Evolutionary conservation across 1,284 basidiomycete species (phyloP).

Genomic region (Boletus mariae): DNA sequence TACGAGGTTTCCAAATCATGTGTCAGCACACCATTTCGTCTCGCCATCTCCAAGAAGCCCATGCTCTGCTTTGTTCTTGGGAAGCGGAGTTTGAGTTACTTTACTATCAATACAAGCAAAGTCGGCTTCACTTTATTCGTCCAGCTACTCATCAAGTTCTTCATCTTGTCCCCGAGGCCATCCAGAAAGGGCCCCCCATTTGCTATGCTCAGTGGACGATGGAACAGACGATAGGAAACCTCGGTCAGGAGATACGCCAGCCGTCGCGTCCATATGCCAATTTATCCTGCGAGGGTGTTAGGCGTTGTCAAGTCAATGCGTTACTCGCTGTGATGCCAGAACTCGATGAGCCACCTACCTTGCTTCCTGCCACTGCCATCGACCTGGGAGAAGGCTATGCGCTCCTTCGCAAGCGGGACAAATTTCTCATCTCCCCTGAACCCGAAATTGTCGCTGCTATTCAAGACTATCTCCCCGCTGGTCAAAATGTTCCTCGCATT

Average conservation of each 20-base stretch:
- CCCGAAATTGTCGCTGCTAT: neutral
- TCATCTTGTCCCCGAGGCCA: neutral
- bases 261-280: neutral
- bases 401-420: neutral
- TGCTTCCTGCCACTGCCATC: neutral
- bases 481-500: neutral
- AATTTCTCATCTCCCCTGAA: neutral
- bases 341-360: neutral
- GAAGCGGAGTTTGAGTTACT: neutral
- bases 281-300: neutral
- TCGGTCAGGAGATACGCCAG: slow-evolving; percentile 5
- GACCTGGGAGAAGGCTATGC: neutral
- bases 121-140: neutral
- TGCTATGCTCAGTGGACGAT: slow-evolving; percentile 17
- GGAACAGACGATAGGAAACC: slow-evolving; percentile 10
- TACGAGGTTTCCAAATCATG: slow-evolving; percentile 2
- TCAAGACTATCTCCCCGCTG: neutral
- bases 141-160: neutral
- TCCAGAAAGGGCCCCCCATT: slow-evolving; percentile 6
- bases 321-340: neutral
- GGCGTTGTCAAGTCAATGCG: neutral
- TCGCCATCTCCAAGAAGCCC: neutral
- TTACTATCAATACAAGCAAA: neutral
- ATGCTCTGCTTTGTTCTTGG: neutral
- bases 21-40: neutral